phyloP scores from a whole-genome alignment of 495 filamentous ascomycete genomes.

The Daldinia caldariorum region DNA sequence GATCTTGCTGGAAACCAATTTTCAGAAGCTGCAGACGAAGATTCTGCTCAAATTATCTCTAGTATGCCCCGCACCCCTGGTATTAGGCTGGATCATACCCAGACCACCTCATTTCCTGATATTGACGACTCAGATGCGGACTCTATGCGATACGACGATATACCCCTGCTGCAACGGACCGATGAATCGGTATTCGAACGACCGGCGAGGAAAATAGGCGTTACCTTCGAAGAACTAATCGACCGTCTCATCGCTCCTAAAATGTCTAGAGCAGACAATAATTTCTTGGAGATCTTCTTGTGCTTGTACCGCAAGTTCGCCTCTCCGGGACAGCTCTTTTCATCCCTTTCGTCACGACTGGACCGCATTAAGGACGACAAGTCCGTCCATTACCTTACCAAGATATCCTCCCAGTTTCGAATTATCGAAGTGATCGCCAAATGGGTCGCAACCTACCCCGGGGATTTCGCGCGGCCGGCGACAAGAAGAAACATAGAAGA shows the following conservation, averaged over 20 bases:
- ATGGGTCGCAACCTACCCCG: constrained; percentile 91
- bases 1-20: constrained; percentile 48
- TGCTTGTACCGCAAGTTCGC: constrained; percentile 97
- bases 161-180: constrained; percentile 66
- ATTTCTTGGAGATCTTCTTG: constrained; percentile 86
- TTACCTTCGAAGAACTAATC: constrained; percentile 87
- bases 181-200: constrained; percentile 61
- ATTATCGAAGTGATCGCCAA: constrained; percentile 84
- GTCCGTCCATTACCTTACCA: constrained; percentile 68
- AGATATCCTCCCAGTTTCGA: constrained; percentile 80
- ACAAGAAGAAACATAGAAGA: constrained; percentile 74
- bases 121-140: constrained; percentile 69
- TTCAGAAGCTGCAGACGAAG: constrained; percentile 51
- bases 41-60: constrained; percentile 52
- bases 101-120: constrained; percentile 64
- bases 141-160: constrained; percentile 66
- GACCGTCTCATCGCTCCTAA: constrained; percentile 83
- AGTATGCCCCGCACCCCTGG: constrained; percentile 58
- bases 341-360: constrained; percentile 77
- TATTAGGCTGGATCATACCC: constrained; percentile 55
- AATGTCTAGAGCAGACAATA: constrained; percentile 84
- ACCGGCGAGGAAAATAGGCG: constrained; percentile 64
- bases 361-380: constrained; percentile 71
- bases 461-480: constrained; percentile 85
- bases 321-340: constrained; percentile 77